A percentile compares a stretch with the other conserved stretches of the same genome.
Evolutionary conservation across 2,329 filamentous ascomycete genomes (phyloP).

Genomic region (Hirsutella rhossiliensis): DNA sequence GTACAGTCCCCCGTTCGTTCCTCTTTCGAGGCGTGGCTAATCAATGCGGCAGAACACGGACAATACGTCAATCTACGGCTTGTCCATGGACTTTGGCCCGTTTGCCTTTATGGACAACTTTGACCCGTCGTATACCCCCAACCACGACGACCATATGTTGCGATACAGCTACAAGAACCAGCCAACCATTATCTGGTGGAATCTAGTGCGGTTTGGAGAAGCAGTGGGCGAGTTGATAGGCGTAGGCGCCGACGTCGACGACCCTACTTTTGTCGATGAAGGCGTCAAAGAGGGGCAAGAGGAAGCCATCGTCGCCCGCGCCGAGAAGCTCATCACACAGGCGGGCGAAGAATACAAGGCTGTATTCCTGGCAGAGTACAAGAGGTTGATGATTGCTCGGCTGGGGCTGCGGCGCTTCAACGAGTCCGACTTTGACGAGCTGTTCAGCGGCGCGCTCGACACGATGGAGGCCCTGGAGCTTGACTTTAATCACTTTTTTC

Average conservation of each 20-base stretch:
- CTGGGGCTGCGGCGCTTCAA: constrained; percentile 62
- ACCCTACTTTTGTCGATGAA: constrained; percentile 54
- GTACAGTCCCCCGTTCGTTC: constrained; percentile 7
- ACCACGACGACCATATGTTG: constrained; percentile 83
- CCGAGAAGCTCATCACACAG: constrained; percentile 71
- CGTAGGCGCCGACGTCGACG: constrained; percentile 59
- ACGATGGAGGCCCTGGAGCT: constrained; percentile 70
- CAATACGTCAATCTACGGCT: constrained; percentile 82
- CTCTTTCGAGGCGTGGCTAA: constrained; percentile 7
- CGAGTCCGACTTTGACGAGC: constrained; percentile 62
- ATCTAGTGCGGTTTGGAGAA: constrained; percentile 83
- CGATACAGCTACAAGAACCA: constrained; percentile 92
- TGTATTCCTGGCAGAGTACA: constrained; percentile 83
- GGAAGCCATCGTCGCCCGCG: constrained; percentile 60
- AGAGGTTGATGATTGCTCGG: constrained; percentile 66
- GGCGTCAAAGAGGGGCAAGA: constrained; percentile 56
- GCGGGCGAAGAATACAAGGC: constrained; percentile 79
- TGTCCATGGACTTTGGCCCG: constrained; percentile 89
- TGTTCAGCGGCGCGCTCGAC: constrained; percentile 78
- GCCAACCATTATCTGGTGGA: constrained; percentile 97
- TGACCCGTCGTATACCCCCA: constrained; percentile 87
- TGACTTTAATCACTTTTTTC: constrained; percentile 92
- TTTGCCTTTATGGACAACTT: constrained; percentile 98
- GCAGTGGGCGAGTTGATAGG: constrained; percentile 80
- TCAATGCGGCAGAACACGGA: constrained; percentile 58